Conservation (phyloP, 148 eudicot species). For the Chenopodium berlandieri region DNA sequence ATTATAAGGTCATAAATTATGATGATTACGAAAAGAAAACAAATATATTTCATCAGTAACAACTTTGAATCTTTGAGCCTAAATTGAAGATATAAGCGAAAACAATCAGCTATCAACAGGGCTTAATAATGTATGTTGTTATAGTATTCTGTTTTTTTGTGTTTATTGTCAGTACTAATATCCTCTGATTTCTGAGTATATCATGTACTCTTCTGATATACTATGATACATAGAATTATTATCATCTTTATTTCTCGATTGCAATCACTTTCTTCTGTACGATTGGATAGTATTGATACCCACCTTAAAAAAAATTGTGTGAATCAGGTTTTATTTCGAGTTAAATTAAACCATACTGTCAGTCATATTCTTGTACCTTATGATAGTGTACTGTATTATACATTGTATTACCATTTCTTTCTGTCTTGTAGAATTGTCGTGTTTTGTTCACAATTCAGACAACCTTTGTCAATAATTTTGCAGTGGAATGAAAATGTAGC, state of each 20-base stretch:
- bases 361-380: constrained; percentile 6
- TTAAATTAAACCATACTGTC: background rate
- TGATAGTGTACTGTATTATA: background rate
- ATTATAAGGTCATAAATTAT: background rate
- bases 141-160: background rate
- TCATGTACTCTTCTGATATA: background rate
- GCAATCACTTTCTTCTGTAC: background rate
- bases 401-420: background rate
- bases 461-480: background rate
- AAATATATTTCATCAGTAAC: background rate
- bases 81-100: background rate
- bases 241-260: background rate
- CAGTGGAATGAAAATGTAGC: background rate
- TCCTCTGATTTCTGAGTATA: background rate
- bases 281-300: background rate
- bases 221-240: background rate
- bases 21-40: background rate
- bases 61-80: background rate
- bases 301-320: too few relatives aligned
- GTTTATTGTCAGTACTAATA: background rate
- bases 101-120: background rate
- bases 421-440: background rate
- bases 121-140: background rate
- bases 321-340: too few relatives aligned
- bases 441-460: background rate